Evolutionary conservation across 1,284 basidiomycete genomes (phyloP), one percentile per base, ranked within the genome.

Genomic region (Cystobasidiaceae sp.): DNA sequence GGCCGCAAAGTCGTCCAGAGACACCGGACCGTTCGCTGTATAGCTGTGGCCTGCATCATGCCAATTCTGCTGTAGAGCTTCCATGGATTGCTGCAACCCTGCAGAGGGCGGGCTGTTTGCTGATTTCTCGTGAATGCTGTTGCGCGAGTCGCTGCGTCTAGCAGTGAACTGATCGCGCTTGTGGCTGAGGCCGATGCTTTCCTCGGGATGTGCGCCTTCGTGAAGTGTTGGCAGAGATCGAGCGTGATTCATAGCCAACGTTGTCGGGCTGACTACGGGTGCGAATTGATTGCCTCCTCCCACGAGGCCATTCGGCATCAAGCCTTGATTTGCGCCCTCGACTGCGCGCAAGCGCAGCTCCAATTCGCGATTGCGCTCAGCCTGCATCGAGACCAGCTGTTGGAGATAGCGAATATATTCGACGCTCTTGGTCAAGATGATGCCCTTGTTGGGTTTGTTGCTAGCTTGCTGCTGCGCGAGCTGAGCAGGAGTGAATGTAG

Each of bases 401-500:
- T 91, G 89, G 4, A 91, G 82, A 75, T 90, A 90, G 66, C 84
- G 79, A 63, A 92, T 92, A 73, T 92, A 92, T 73, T 91, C 89
- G 32, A 92, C 90, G 65, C 86, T 88, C 83, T 91, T 91, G 70
- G 87, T 78, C 41, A 92, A 77, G 57, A 92, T 90, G 84, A 91
- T 88, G 39, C 89, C 89, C 80, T 92, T 92, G 78, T 92, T 92
- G 45, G 89, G 89, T 75, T 91, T 91, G 51, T 88, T 77, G 23
- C 28, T 57, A 27, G 71, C 69, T 3, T 68, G 64, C 37, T 72
- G 70, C 54, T 70, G 69, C 27, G 71, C 72, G 43, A 67, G 58
- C 25, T 69, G 69, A 45, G 44, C 54, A 7, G 45, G 33, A 21
- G 63, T 65, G 23, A 66, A 58, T 9, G 32, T 21, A 41, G 19